Evolutionary conservation across 257 asterid genomes (phyloP), one percentile per base, ranked within the genome.

Genomic region (Orobanche coerulescens): DNA sequence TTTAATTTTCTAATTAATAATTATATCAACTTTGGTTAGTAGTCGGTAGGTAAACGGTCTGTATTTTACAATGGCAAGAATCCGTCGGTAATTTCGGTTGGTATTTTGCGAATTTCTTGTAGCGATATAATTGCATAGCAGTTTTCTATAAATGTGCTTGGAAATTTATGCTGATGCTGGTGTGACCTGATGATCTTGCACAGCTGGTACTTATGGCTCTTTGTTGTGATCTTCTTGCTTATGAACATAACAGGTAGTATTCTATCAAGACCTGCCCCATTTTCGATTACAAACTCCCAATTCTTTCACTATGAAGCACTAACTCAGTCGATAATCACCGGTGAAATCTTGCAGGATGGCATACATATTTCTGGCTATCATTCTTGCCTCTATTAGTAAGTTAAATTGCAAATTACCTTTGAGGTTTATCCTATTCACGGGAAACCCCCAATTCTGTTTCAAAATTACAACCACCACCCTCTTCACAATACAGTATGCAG

Each of bases 151-250:
- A 13, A 54, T 22, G 48, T 15, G 43, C 16, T 48, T 20, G 6
- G 20, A 43, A 8, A 11, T 18, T 62, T 69, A 36, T 58, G 67
- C 70, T 69, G 69, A 76, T 46, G 24, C 30, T 28, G n/a, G n/a
- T 37, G 56, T 59, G 52, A 62, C 26, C 40, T 75, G 47, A 33
- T 75, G 47, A 33, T 74, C 52, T 62, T 55, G 23, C 46, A 59
- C 94, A 92, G 97, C 79, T 82, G 91, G 95, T 92, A 81, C 77
- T 73, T 93, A 70, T 93, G 98, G 98, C 63, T 89, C 37, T 93
- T 93, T 72, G 95, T 80, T 42, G 84, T 93, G 31, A 30, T 84
- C 68, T 89, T 93, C 77, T 75, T 93, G 86, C 81, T 86, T 49
- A 40, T 86, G 62, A 81, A 93, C 79, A 73, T 89, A 25, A 79